Percentiles rank a stretch among this genome's conserved stretches.
These are phyloP conservation scores for Setaria viridis DNA, from an alignment of 202 grass and related monocot genomes.

Conservation along the genomic window DNA sequence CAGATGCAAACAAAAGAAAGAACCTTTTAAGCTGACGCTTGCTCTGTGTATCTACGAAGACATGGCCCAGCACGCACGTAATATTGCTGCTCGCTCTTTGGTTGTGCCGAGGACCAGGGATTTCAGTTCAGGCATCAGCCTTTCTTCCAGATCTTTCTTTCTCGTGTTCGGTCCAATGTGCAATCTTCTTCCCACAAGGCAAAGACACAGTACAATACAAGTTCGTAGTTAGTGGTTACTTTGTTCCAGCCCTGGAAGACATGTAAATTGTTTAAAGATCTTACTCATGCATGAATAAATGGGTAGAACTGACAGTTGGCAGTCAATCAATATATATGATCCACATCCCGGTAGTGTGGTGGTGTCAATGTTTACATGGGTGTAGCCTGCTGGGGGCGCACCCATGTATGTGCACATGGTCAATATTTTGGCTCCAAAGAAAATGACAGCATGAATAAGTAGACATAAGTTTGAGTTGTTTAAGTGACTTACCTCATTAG, in stretches of 20 bases:
- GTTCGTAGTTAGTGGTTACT: neutral
- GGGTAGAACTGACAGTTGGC: neutral
- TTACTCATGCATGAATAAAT: slow-evolving; percentile 3
- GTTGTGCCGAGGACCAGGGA: slow-evolving; percentile 63
- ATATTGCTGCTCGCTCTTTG: slow-evolving; percentile 45
- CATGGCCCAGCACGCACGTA: neutral
- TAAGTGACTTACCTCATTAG: slow-evolving; percentile 73
- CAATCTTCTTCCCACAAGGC: slow-evolving; percentile 72
- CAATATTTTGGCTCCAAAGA: neutral
- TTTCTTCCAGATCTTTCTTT: slow-evolving; percentile 73
- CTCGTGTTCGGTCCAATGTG: slow-evolving; percentile 61
- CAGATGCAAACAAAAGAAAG: neutral
- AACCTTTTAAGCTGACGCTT: neutral
- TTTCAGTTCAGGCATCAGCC: slow-evolving; percentile 86
- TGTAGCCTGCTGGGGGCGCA: too few species aligned
- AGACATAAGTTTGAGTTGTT: neutral
- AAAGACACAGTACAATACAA: slow-evolving; percentile 14
- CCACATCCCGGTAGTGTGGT: neutral
- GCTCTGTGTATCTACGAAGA: neutral
- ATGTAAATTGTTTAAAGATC: neutral
- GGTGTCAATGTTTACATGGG: neutral
- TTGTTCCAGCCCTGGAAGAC: neutral
- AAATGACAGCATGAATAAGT: neutral
- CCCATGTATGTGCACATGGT: too few species aligned
- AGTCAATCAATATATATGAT: neutral